Evolutionary conservation across 2,329 filamentous ascomycete genomes (phyloP), one percentile per base, ranked within the genome.

Genomic region (Chalara sp.): DNA sequence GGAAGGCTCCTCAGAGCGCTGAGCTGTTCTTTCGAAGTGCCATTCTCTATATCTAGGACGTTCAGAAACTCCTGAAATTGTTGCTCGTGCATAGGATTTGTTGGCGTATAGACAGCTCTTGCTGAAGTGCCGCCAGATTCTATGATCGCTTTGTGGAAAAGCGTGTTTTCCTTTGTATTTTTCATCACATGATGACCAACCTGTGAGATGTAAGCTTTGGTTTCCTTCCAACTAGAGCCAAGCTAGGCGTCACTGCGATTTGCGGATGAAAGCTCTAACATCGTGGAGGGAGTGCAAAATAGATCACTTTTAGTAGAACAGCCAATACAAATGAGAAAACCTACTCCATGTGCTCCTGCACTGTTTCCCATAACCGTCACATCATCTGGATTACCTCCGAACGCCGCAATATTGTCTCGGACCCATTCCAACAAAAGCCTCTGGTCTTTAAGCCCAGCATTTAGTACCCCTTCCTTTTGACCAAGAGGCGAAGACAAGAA

Each of bases 141-240:
- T 35, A 81, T 68, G 48, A 83, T 78, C 30, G 72, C 76, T 56
- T 74, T 75, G 53, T 70, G 67, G 58, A 82, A 78, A 21, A 21
- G 21, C 35, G 35, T 37, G 35, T 8, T 10, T 37, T 37, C 8
- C 35, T 37, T 37, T 37, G 70, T 65, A 39, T 69, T 63, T 54
- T 74, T 68, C 60, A 86, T 78, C 12, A 88, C 67, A 57, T 87
- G 83, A 60, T 89, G 84, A 3, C 84, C 84, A 56, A 86, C 77
- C 78, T 84, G 53, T 33, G 21, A 7, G 29, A 6, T 40, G 29
- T 54, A 41, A 42, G 50, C 33, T 42, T 42, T 7, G 8, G n/a
- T 35, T 12, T 47, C n/a, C 7, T 21, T 21, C 21, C 21, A 21
- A 21, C 21, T 21, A 21, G 21, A 21, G 21, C 21, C 21, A 44